Conservation (phyloP, 2,329 filamentous ascomycete species). For the Fusarium sp. region DNA sequence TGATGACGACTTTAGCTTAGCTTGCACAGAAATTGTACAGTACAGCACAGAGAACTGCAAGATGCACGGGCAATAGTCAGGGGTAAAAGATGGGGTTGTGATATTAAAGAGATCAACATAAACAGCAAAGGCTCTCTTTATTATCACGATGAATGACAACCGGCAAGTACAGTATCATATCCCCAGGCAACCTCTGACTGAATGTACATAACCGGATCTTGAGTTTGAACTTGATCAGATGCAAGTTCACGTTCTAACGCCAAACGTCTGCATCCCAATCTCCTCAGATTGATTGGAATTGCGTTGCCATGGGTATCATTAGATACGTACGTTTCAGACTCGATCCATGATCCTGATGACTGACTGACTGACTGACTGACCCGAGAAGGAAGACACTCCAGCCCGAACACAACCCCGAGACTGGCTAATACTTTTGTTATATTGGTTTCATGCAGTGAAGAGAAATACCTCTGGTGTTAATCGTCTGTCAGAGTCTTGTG, state of each 20-base stretch:
- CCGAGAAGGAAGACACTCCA: slow-evolving; percentile 1
- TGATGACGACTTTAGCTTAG: neutral
- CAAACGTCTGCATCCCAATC: slow-evolving; percentile 25
- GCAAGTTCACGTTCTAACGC: slow-evolving; percentile 4
- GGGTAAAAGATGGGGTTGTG: slow-evolving; percentile 18
- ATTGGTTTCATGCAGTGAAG: slow-evolving; percentile 27
- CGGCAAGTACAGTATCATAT: slow-evolving; percentile 31
- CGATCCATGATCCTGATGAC: slow-evolving; percentile 4
- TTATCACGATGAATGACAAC: slow-evolving; percentile 2
- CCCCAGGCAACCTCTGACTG: slow-evolving; percentile 40
- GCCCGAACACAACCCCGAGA: slow-evolving; percentile 21
- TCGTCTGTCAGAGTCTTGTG: neutral
- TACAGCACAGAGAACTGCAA: neutral
- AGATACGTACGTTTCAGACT: slow-evolving; percentile 28
- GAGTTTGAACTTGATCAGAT: slow-evolving; percentile 6
- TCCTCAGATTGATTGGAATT: slow-evolving; percentile 45
- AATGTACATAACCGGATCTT: slow-evolving; percentile 19
- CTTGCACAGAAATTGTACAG: neutral
- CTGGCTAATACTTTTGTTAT: slow-evolving; percentile 27
- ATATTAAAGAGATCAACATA: slow-evolving; percentile 1
- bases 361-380: neutral
- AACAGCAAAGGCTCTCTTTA: slow-evolving; percentile 17
- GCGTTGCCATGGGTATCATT: slow-evolving; percentile 25
- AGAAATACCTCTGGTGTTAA: neutral
- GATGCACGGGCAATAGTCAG: slow-evolving; percentile 13